Percentiles rank a stretch among this genome's conserved stretches.
Conservation (phyloP, 805 yeast genomes). For the Lachancea meyersii region DNA sequence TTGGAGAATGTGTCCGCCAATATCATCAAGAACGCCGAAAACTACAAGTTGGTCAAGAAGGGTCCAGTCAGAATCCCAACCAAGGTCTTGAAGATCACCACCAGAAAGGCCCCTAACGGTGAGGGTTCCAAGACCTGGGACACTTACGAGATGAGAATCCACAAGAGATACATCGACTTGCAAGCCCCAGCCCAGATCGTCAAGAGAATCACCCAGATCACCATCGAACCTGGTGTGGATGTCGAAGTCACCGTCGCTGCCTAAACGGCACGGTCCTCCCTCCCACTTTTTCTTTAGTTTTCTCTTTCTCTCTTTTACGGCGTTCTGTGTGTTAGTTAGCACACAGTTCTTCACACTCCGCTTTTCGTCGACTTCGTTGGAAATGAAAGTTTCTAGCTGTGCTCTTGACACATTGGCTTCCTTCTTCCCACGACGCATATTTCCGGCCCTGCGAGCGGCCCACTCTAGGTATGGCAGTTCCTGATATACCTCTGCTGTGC, state of each 20-base stretch:
- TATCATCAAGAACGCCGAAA: conserved; percentile 83
- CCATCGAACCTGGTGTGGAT: conserved; percentile 99
- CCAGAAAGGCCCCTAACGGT: conserved; percentile 99
- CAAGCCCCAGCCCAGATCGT: conserved; percentile 92
- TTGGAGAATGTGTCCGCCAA: conserved; percentile 92
- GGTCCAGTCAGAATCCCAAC: conserved; percentile 99
- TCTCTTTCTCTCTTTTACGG: conserved; percentile 1
- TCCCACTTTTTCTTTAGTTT: not conserved
- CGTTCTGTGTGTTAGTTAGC: not conserved
- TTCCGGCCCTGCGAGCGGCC: conserved; percentile 14
- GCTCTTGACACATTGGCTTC: not conserved
- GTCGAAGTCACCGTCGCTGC: conserved; percentile 90
- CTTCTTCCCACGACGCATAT: not conserved
- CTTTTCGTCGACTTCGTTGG: not conserved
- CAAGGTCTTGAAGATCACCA: conserved; percentile 93
- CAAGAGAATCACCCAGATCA: conserved; percentile 94
- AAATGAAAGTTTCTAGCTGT: not conserved
- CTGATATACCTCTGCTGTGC: conserved; percentile 35
- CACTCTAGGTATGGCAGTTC: conserved; percentile 37
- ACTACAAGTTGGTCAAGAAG: conserved; percentile 79
- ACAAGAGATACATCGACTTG: conserved; percentile 98
- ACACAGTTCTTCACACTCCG: not conserved
- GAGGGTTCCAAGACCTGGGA: conserved; percentile 99
- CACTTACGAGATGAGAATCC: conserved; percentile 98
- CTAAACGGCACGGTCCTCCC: conserved; percentile 34